Conservation (phyloP, 2,329 filamentous ascomycete genomes). For the Dactylellina parvicollis region DNA sequence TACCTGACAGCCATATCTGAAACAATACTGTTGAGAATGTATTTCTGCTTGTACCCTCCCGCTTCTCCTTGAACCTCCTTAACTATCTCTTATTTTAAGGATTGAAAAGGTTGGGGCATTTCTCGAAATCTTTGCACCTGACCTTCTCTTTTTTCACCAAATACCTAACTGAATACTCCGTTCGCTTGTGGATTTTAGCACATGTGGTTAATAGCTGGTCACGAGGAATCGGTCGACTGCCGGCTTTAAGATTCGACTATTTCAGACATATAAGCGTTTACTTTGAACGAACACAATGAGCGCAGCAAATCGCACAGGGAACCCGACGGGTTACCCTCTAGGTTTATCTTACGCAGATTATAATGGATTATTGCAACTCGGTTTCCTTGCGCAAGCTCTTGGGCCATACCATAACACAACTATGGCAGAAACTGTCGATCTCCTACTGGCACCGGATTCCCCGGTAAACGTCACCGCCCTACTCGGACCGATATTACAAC, state of each 20-base stretch:
- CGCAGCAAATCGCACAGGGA: slow-evolving; percentile 42
- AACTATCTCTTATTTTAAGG: slow-evolving; percentile 47
- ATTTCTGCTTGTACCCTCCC: slow-evolving; percentile 33
- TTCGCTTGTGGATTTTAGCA: slow-evolving; percentile 38
- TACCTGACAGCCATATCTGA: slow-evolving; percentile 40
- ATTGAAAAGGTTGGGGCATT: slow-evolving; percentile 38
- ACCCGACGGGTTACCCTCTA: slow-evolving; percentile 44
- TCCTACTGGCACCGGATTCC: slow-evolving; percentile 34
- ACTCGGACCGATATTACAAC: slow-evolving; percentile 26
- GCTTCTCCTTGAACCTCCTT: slow-evolving; percentile 1
- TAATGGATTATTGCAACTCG: slow-evolving; percentile 40
- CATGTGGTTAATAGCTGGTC: slow-evolving; percentile 41
- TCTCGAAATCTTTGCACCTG: slow-evolving; percentile 38
- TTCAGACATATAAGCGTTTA: not conserved
- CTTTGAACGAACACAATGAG: slow-evolving; percentile 17
- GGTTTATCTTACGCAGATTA: slow-evolving; percentile 44
- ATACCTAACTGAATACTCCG: slow-evolving; percentile 24
- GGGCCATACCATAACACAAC: slow-evolving; percentile 51
- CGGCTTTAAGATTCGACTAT: slow-evolving; percentile 24
- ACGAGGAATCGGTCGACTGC: slow-evolving; percentile 46
- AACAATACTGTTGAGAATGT: slow-evolving; percentile 54
- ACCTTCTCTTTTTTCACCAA: slow-evolving; percentile 42
- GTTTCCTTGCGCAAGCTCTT: slow-evolving; percentile 47
- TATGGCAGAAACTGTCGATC: slow-evolving; percentile 49
- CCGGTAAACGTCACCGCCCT: slow-evolving; percentile 41